A percentile compares a stretch with the other conserved stretches of the same genome.
Evolutionary conservation across 805 yeast species (phyloP).

Genomic region (Candida coquimbonensis): DNA sequence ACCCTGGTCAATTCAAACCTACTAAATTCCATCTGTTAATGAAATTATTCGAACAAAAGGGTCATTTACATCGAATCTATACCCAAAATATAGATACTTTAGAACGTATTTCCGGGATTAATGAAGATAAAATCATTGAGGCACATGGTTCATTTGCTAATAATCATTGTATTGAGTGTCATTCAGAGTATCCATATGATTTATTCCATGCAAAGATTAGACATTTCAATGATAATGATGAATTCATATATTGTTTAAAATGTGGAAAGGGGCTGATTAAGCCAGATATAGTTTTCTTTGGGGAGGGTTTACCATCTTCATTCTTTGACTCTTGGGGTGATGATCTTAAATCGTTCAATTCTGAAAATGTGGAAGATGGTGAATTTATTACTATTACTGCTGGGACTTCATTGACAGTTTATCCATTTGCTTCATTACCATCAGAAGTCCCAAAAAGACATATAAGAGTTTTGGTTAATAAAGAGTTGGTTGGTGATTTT

Average conservation of each 20-base stretch:
- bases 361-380: conserved; percentile 25
- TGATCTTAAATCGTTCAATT: conserved; percentile 27
- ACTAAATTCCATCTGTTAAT: conserved; percentile 76
- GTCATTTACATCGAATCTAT: conserved; percentile 59
- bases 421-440: conserved; percentile 86
- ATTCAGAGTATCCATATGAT: conserved; percentile 41
- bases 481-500: conserved; percentile 74
- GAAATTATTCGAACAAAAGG: conserved; percentile 57
- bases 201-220: conserved; percentile 35
- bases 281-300: conserved; percentile 93
- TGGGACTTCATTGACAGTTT: conserved; percentile 85
- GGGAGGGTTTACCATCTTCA: conserved; percentile 70
- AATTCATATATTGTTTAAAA: conserved; percentile 41
- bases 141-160: conserved; percentile 93
- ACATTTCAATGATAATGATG: conserved; percentile 1
- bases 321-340: conserved; percentile 67
- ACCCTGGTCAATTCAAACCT: conserved; percentile 83
- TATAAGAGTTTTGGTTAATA: conserved; percentile 63
- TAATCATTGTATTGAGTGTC: conserved; percentile 79
- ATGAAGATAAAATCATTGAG: conserved; percentile 60
- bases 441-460: conserved; percentile 44
- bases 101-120: conserved; percentile 78
- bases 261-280: conserved; percentile 71
- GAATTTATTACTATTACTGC: conserved; percentile 76
- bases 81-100: conserved; percentile 93